A percentile compares a stretch with the other conserved stretches of the same genome.
These are phyloP conservation scores for Pleurostoma richardsiae DNA, from an alignment of 2,329 filamentous ascomycete species.

Conservation along the genomic window DNA sequence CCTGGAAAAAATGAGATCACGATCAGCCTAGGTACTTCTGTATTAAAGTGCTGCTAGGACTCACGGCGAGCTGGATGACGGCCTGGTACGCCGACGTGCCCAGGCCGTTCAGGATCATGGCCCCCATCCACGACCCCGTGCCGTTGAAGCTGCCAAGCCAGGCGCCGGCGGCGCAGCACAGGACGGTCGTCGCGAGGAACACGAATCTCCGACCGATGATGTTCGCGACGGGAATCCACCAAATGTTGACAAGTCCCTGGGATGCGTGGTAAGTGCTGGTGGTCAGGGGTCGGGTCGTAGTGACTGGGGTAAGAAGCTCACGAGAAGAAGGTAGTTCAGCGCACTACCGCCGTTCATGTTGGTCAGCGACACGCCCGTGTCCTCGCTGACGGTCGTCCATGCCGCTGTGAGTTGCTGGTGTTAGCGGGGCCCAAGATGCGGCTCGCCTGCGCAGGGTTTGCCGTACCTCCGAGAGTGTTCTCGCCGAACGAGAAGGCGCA, in stretches of 20 bases:
- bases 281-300: too few species aligned
- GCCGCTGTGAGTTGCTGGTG: constrained; percentile 16
- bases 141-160: constrained; percentile 22
- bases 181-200: constrained; percentile 24
- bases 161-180: constrained; percentile 21
- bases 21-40: too few species aligned
- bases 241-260: constrained; percentile 30
- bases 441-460: too few species aligned
- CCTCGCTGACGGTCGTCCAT: constrained; percentile 31
- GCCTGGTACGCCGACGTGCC: constrained; percentile 30
- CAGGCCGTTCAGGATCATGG: constrained; percentile 22
- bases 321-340: constrained; percentile 30
- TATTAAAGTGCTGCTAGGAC: too few species aligned
- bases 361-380: constrained; percentile 28
- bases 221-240: constrained; percentile 25
- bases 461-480: constrained; percentile 25
- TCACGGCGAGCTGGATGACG: constrained; percentile 26
- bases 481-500: constrained; percentile 33
- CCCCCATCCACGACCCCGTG: constrained; percentile 22
- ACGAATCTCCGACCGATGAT: constrained; percentile 26
- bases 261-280: too few species aligned
- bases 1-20: not conserved
- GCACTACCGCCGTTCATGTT: constrained; percentile 34
- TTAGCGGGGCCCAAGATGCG: not conserved
- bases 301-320: too few species aligned